Percentiles rank a stretch among this genome's conserved stretches.
These are phyloP conservation scores for Penicillium sp. DNA, from an alignment of 2,329 filamentous ascomycete species.

Conservation along the genomic window DNA sequence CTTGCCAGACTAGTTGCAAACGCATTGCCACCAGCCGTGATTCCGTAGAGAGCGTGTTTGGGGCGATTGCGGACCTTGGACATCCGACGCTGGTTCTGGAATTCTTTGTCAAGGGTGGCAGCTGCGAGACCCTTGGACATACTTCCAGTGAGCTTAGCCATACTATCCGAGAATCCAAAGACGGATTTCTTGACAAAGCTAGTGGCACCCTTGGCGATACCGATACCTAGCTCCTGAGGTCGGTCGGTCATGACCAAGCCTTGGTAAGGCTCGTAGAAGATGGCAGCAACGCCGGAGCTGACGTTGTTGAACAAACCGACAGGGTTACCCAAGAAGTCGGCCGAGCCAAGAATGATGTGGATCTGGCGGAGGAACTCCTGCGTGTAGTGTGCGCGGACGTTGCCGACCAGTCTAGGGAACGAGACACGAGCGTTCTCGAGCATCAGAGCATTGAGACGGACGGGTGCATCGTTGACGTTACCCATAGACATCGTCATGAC, in stretches of 20 bases:
- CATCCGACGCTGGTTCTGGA: constrained; percentile 94
- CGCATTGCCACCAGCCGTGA: constrained; percentile 92
- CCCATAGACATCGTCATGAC: constrained; percentile 99
- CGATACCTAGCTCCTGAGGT: constrained; percentile 90
- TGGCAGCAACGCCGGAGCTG: constrained; percentile 93
- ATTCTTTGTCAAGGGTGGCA: constrained; percentile 96
- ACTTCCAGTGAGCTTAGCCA: constrained; percentile 96
- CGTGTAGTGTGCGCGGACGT: constrained; percentile 91
- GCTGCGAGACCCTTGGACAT: constrained; percentile 95
- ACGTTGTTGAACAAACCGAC: constrained; percentile 98
- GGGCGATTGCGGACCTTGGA: constrained; percentile 89
- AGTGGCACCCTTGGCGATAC: constrained; percentile 93
- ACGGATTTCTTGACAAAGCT: constrained; percentile 99
- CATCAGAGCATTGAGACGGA: constrained; percentile 90
- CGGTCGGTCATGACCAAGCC: constrained; percentile 94
- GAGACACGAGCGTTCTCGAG: constrained; percentile 94
- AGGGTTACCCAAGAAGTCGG: constrained; percentile 95
- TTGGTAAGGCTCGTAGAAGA: constrained; percentile 99
- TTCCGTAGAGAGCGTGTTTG: constrained; percentile 95
- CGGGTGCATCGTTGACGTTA: constrained; percentile 96
- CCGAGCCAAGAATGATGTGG: constrained; percentile 94
- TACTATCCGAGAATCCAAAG: constrained; percentile 94
- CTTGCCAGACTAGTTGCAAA: constrained; percentile 91
- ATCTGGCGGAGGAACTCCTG: constrained; percentile 95
- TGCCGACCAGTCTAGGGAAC: constrained; percentile 77